Base-by-base conservation (phyloP, 805 yeast genomes). In the Wickerhamomyces mucosus region DNA sequence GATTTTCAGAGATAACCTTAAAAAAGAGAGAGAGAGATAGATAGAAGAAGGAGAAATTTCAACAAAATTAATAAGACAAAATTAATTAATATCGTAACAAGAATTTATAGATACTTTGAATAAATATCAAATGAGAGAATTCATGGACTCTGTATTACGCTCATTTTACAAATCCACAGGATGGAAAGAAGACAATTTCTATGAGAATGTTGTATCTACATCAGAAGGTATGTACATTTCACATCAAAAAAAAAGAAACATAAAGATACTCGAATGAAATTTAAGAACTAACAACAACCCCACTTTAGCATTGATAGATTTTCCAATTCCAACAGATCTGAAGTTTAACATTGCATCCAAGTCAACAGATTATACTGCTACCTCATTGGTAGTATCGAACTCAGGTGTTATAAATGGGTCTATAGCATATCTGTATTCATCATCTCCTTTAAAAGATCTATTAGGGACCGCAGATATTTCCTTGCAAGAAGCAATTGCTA, bases 71-170 rank as follows among this genome's bases (percentile, higher is more conserved):
- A n/a, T n/a, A n/a, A n/a, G n/a, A n/a, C n/a, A n/a, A n/a, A n/a
- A n/a, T n/a, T n/a, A n/a, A n/a, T n/a, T n/a, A n/a, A n/a, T n/a
- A n/a, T n/a, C n/a, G n/a, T n/a, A n/a, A n/a, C n/a, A n/a, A n/a
- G n/a, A n/a, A n/a, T n/a, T n/a, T n/a, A n/a, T n/a, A n/a, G n/a
- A n/a, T n/a, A n/a, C n/a, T n/a, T n/a, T n/a, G n/a, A n/a, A n/a
- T n/a, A n/a, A n/a, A n/a, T n/a, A n/a, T n/a, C n/a, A 14, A 27
- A 47, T 47, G 52, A 38, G 39, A 34, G 69, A 73, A 26, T 88
- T 81, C 59, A 85, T 89, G 95, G 95, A 89, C 45, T 80, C 78
- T 53, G 70, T 89, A 20, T 78, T 78, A 43, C 65, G 69, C 55
- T 71, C 82, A 42, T 89, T 82, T 58, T 72, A 78, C 52, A 56